Evolutionary conservation across 2,329 filamentous ascomycete genomes (phyloP).

Genomic region (Onygenales sp.): DNA sequence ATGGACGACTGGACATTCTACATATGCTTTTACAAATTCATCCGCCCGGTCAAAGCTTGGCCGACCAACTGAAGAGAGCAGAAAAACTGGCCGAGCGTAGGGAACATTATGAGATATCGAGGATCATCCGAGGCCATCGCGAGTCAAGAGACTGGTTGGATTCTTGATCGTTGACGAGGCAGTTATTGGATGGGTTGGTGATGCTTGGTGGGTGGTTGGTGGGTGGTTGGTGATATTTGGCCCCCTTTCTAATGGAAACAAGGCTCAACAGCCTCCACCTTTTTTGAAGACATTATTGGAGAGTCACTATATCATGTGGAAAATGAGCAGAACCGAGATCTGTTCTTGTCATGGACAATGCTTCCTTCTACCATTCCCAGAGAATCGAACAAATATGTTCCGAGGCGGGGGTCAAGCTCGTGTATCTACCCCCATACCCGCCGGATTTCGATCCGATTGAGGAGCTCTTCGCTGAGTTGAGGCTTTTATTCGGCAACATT

Average conservation of each 20-base stretch:
- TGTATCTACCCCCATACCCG: conserved; percentile 25
- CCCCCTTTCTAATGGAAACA: too few species aligned
- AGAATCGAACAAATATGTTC: conserved; percentile 8
- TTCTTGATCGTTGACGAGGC: not conserved
- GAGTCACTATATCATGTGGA: conserved; percentile 20
- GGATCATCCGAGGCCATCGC: not conserved
- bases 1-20: conserved; percentile 13
- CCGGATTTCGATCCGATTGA: conserved; percentile 29
- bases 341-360: conserved; percentile 21
- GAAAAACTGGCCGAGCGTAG: not conserved
- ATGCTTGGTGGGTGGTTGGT: too few species aligned
- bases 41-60: not conserved
- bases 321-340: conserved; percentile 21
- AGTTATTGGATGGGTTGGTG: too few species aligned
- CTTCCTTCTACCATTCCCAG: conserved; percentile 7
- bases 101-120: not conserved
- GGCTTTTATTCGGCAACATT: conserved; percentile 22
- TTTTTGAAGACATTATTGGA: conserved; percentile 24
- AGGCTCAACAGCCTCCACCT: too few species aligned
- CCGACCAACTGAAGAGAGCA: not conserved
- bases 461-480: conserved; percentile 28
- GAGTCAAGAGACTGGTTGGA: not conserved
- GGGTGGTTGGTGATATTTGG: too few species aligned
- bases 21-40: conserved; percentile 5
- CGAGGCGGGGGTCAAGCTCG: conserved; percentile 8